These are phyloP conservation scores for Acanthamoeba sp. DNA, from an alignment of 208 protist species.

Conservation along the genomic window DNA sequence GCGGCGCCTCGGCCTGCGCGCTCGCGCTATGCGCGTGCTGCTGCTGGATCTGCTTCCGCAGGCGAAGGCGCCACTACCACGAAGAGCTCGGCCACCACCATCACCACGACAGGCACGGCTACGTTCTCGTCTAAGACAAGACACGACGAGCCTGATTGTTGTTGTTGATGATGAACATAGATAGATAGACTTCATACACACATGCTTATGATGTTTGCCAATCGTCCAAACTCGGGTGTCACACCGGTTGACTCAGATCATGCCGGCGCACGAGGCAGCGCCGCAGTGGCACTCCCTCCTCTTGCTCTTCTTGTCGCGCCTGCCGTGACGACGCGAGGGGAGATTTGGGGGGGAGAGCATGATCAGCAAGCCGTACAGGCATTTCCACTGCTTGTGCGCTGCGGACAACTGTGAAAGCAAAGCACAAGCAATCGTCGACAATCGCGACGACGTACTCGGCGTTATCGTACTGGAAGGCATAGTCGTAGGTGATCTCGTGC, in stretches of 20 bases:
- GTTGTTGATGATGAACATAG: no score
- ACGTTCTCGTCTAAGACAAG: background rate
- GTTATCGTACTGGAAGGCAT: constrained; percentile 76
- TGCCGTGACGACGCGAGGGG: background rate
- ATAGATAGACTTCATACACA: no score
- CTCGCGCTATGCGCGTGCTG: background rate
- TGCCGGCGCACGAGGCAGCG: background rate
- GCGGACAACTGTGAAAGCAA: background rate
- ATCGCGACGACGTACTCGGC: background rate
- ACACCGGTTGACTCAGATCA: no score
- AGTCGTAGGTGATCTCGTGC: constrained; percentile 88
- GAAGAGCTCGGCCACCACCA: background rate
- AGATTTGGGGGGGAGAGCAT: background rate
- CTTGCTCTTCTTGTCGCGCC: constrained; percentile 1
- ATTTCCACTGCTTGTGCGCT: no score
- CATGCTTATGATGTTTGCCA: background rate
- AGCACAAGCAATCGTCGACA: background rate
- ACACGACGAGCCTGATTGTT: background rate
- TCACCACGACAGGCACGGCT: background rate
- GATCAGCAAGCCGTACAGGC: no score
- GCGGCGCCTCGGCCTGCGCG: background rate
- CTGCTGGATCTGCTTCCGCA: constrained; percentile 27
- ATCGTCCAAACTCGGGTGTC: background rate
- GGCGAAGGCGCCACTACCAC: background rate
- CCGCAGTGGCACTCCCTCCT: background rate